Percentiles rank a stretch among this genome's conserved stretches.
phyloP scores from a whole-genome alignment of 495 filamentous ascomycete species.

The Penicillium simplicissimum region DNA sequence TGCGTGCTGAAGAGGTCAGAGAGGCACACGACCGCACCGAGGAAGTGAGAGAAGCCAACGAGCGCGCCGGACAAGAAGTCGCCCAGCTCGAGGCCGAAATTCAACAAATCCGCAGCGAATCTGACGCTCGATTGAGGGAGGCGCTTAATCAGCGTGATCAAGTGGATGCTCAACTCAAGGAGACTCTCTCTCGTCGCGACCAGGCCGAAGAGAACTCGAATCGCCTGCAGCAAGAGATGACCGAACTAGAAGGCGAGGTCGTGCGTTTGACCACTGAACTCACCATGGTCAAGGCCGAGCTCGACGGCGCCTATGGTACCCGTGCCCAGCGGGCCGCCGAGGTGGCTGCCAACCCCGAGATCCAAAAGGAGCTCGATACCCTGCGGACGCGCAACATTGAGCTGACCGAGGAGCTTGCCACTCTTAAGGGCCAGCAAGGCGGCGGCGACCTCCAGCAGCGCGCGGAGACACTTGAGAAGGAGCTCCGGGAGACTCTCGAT shows the following conservation, averaged over 20 bases:
- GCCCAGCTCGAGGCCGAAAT: slow-evolving; percentile 41
- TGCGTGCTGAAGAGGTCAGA: slow-evolving; percentile 44
- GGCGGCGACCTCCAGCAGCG: slow-evolving; percentile 56
- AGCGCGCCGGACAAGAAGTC: slow-evolving; percentile 32
- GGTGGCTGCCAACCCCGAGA: slow-evolving; percentile 64
- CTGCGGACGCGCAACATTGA: slow-evolving; percentile 61
- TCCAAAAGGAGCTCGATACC: slow-evolving; percentile 65
- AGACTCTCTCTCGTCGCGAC: slow-evolving; percentile 25
- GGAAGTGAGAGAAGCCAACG: slow-evolving; percentile 16
- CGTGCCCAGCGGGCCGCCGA: slow-evolving; percentile 76
- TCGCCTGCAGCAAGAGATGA: slow-evolving; percentile 64
- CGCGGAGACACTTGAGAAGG: slow-evolving; percentile 66
- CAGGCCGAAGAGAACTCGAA: slow-evolving; percentile 48
- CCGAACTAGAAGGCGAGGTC: slow-evolving; percentile 75
- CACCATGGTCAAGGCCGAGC: slow-evolving; percentile 88
- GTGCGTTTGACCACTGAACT: slow-evolving; percentile 87
- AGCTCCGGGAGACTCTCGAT: slow-evolving; percentile 76
- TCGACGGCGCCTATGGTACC: slow-evolving; percentile 88
- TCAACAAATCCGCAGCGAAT: slow-evolving; percentile 38
- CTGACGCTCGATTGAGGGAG: slow-evolving; percentile 36
- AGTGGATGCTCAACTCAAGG: slow-evolving; percentile 33
- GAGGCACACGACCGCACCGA: slow-evolving; percentile 35
- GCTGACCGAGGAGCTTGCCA: slow-evolving; percentile 59
- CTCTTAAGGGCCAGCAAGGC: slow-evolving; percentile 46
- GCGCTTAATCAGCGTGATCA: slow-evolving; percentile 26